Conservation (phyloP, 805 yeast species). For the Cephaloascus albidus region DNA sequence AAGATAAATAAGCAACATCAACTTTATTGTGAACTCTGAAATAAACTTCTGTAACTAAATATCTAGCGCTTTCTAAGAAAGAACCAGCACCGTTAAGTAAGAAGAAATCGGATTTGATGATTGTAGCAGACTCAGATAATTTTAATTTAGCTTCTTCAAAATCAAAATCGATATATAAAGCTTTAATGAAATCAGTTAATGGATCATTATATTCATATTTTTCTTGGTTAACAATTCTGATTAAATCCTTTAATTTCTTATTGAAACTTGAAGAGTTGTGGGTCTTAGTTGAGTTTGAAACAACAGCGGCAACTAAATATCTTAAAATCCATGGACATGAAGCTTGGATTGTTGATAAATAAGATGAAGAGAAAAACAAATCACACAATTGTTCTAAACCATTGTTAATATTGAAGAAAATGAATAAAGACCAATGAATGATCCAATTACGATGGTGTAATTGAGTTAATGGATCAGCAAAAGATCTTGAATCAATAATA, state of each 20-base stretch:
- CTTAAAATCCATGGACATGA: conserved; percentile 65
- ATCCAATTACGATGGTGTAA: conserved; percentile 59
- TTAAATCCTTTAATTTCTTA: conserved; percentile 48
- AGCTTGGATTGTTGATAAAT: conserved; percentile 59
- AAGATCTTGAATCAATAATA: conserved; percentile 45
- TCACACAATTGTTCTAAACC: conserved; percentile 49
- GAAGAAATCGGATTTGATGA: conserved; percentile 51
- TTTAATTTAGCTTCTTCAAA: conserved; percentile 42
- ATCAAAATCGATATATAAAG: conserved; percentile 49
- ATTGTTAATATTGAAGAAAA: conserved; percentile 43
- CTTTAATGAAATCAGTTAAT: conserved; percentile 44
- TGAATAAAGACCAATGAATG: conserved; percentile 62
- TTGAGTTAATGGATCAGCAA: conserved; percentile 45
- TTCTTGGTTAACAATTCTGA: conserved; percentile 51
- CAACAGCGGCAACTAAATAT: conserved; percentile 55
- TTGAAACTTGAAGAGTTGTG: conserved; percentile 25
- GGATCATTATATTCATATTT: conserved; percentile 60
- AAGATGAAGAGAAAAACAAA: conserved; percentile 47
- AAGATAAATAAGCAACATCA: conserved; percentile 34
- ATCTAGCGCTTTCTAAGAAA: conserved; percentile 38
- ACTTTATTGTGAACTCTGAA: conserved; percentile 44
- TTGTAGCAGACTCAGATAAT: conserved; percentile 35
- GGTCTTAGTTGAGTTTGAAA: conserved; percentile 22
- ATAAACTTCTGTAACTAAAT: conserved; percentile 42
- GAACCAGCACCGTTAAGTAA: conserved; percentile 27